Percentiles rank a stretch among this genome's conserved stretches.
Evolutionary conservation across 768 basidiomycete species (phyloP).

Genomic region (Dioszegia hungarica): DNA sequence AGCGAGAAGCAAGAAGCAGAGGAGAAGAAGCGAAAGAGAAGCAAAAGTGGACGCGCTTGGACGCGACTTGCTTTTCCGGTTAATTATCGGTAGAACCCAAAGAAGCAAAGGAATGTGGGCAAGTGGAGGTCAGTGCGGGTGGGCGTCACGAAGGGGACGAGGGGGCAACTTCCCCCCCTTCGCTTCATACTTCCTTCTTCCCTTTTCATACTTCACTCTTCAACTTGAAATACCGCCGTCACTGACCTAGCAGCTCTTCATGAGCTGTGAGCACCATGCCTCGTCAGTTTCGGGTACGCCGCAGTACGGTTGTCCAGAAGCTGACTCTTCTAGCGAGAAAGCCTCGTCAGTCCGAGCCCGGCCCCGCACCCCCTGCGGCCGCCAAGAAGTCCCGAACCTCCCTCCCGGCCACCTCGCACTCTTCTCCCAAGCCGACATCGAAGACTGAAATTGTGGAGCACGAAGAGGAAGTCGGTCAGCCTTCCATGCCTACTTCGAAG

Average conservation of each 20-base stretch:
- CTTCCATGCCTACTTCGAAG: no score
- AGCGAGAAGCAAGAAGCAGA: not conserved
- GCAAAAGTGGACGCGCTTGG: not conserved
- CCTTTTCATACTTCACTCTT: not conserved
- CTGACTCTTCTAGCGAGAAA: not conserved
- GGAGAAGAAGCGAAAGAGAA: not conserved
- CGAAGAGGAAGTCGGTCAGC: no score
- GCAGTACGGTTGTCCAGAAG: not conserved
- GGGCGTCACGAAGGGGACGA: no score
- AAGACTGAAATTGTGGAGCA: no score
- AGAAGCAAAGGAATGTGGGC: no score
- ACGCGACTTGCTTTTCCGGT: not conserved
- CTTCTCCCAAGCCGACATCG: not conserved
- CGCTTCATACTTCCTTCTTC: not conserved
- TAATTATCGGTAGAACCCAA: no score
- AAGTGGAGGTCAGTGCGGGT: no score
- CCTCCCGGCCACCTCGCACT: not conserved
- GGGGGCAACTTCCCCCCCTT: not conserved
- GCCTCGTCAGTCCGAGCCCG: conserved; percentile 1
- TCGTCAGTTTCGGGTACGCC: not conserved
- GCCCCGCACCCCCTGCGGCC: not conserved
- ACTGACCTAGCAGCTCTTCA: no score
- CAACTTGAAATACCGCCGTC: no score
- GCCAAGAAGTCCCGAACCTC: not conserved
- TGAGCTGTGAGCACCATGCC: no score